Base-by-base conservation (phyloP, 2,329 filamentous ascomycete species). In the Pleoardoris graminearum region DNA sequence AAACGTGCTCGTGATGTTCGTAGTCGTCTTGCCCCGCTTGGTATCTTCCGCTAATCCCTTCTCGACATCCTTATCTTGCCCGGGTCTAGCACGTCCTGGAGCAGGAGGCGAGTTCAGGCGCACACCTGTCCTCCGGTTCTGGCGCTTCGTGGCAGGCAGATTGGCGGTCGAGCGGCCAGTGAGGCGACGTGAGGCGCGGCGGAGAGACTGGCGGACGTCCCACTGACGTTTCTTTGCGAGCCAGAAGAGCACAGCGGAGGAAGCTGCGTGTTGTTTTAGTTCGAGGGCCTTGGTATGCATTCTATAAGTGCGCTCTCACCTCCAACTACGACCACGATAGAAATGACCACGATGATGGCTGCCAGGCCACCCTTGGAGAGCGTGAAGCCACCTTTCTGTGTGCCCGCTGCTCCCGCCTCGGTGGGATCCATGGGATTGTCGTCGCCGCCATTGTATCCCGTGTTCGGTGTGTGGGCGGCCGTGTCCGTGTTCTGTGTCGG, bases 221-320 rank as follows among this genome's bases (percentile, higher is more conserved):
- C 90, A 94, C 72, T 92, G 89, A 41, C 86, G 84, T 76, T 90
- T 91, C 79, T 94, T 94, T 50, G 90, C 88, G 32, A 93, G 71
- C 71, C 87, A 90, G 76, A 89, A 95, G 23, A 94, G 82, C 2
- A 84, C 76, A 2, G 85, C 83, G 29, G 82, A 86, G 19, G 79
- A 80, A 57, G 86, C 88, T 88, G 59, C 35, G 41, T 12, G 5
- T 11, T 5, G 17, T 25, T 59, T 67, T 58, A 68, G 51, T 52
- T 48, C 25, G 23, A 6, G 36, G 27, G n/a, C 7, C 10, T 22
- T 14, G 17, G 12, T 17, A 17, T 12, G 27, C 19, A 41, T 70
- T 41, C 22, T 48, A 32, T 30, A n/a, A 35, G 41, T 48, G 12
- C 23, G 29, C 8, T 84, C 69, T 78, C 83, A 71, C 89, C 89